phyloP scores from a whole-genome alignment of 805 yeast species.

The Hanseniaspora valbyensis region DNA sequence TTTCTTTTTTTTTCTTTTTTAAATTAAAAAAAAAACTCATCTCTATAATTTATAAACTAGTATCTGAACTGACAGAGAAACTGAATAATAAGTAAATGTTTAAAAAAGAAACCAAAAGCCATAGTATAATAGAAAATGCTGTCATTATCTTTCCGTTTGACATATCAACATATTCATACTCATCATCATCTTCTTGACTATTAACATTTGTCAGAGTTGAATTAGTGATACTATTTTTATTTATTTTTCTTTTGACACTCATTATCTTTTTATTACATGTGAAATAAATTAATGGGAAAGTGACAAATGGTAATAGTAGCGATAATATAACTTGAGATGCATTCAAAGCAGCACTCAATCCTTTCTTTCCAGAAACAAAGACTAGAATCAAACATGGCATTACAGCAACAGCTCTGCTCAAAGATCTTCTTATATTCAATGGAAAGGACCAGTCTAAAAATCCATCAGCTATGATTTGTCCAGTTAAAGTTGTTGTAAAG shows the following conservation, averaged over 20 bases:
- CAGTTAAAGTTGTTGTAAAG: slow-evolving; percentile 86
- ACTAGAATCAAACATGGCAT: slow-evolving; percentile 76
- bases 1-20: too few relatives aligned
- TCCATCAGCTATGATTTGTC: slow-evolving; percentile 92
- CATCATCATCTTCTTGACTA: neutral
- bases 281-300: slow-evolving; percentile 77
- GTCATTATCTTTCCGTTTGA: slow-evolving; percentile 39
- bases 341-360: slow-evolving; percentile 64
- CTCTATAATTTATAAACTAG: slow-evolving; percentile 28
- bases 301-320: slow-evolving; percentile 68
- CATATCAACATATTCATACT: slow-evolving; percentile 30
- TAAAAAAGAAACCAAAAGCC: slow-evolving; percentile 57
- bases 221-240: neutral
- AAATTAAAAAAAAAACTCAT: too few relatives aligned
- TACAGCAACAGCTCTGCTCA: slow-evolving; percentile 75
- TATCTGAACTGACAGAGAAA: slow-evolving; percentile 38
- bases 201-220: slow-evolving; percentile 29
- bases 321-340: slow-evolving; percentile 79
- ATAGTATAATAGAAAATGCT: slow-evolving; percentile 43
- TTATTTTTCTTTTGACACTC: slow-evolving; percentile 37
- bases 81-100: slow-evolving; percentile 53
- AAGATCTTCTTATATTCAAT: slow-evolving; percentile 68
- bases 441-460: slow-evolving; percentile 69
- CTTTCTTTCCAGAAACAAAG: slow-evolving; percentile 65
- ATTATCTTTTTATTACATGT: slow-evolving; percentile 60